A percentile compares a stretch with the other conserved stretches of the same genome.
These are phyloP conservation scores for Talinum fruticosum DNA, from an alignment of 148 eudicot species.

Conservation along the genomic window DNA sequence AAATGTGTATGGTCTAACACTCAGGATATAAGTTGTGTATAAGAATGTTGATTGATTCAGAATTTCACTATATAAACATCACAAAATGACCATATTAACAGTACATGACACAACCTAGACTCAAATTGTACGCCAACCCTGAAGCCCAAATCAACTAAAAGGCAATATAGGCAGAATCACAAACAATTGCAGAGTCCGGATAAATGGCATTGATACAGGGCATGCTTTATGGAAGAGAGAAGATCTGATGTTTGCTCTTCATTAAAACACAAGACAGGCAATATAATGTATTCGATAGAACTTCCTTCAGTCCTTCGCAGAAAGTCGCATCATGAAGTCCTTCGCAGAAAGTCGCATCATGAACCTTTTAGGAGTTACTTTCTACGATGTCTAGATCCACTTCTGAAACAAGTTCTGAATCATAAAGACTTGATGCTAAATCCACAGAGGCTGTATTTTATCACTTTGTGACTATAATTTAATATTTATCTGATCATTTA, in stretches of 20 bases:
- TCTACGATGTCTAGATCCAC: background rate
- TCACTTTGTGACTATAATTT: background rate
- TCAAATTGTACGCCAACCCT: background rate
- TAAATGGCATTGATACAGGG: background rate
- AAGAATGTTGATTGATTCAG: background rate
- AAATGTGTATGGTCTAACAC: background rate
- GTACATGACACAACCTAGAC: background rate
- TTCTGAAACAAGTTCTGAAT: background rate
- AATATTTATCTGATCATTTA: background rate
- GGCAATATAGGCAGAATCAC: background rate
- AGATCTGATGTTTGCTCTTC: too few relatives aligned
- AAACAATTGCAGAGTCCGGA: background rate
- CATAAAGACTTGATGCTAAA: background rate
- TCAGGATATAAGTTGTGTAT: background rate
- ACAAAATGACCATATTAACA: background rate
- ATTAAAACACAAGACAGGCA: too few relatives aligned
- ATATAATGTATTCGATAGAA: too few relatives aligned
- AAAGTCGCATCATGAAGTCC: too few relatives aligned
- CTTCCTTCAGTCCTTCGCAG: too few relatives aligned
- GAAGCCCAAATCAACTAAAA: background rate
- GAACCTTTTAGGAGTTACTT: background rate
- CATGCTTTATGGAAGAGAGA: background rate
- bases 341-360: background rate
- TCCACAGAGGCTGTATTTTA: background rate
- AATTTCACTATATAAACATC: background rate